These are phyloP conservation scores for Spiraea crenata DNA, from an alignment of 331 rosid species.

Conservation along the genomic window DNA sequence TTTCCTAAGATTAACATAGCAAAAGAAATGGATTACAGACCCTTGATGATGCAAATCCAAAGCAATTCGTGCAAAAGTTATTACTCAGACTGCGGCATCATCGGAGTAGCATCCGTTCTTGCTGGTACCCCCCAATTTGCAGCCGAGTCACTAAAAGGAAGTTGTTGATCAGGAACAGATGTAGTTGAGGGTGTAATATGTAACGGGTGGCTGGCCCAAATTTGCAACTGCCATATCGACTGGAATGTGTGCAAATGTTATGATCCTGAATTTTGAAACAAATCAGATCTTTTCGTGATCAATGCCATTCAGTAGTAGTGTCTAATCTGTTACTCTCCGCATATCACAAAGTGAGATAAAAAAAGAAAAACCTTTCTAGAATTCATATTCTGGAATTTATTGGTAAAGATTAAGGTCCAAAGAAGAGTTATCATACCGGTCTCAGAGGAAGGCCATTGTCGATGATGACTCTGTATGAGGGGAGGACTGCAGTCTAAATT, in stretches of 20 bases:
- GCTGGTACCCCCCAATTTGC: conserved; percentile 41
- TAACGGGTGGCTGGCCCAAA: conserved; percentile 80
- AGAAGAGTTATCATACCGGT: conserved; percentile 60
- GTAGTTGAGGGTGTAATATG: conserved; percentile 27
- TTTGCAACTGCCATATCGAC: conserved; percentile 85
- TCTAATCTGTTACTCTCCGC: no score
- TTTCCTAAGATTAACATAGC: conserved; percentile 20
- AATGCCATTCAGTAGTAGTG: neutral
- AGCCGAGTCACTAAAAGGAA: conserved; percentile 39
- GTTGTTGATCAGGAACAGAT: conserved; percentile 41
- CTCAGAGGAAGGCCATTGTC: conserved; percentile 94
- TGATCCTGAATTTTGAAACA: conserved; percentile 59
- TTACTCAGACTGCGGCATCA: conserved; percentile 40
- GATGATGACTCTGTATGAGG: conserved; percentile 60
- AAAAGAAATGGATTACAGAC: conserved; percentile 29
- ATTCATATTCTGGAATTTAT: neutral
- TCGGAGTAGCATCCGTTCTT: conserved; percentile 32
- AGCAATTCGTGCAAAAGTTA: conserved; percentile 28
- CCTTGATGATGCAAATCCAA: conserved; percentile 31
- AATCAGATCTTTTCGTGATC: neutral
- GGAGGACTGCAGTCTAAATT: conserved; percentile 43
- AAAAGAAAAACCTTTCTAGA: no score
- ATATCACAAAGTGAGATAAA: no score
- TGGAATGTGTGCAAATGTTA: conserved; percentile 65
- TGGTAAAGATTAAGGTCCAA: neutral